Evolutionary conservation across 768 basidiomycete species (phyloP).

Genomic region (Xerocomellus chrysenteron): DNA sequence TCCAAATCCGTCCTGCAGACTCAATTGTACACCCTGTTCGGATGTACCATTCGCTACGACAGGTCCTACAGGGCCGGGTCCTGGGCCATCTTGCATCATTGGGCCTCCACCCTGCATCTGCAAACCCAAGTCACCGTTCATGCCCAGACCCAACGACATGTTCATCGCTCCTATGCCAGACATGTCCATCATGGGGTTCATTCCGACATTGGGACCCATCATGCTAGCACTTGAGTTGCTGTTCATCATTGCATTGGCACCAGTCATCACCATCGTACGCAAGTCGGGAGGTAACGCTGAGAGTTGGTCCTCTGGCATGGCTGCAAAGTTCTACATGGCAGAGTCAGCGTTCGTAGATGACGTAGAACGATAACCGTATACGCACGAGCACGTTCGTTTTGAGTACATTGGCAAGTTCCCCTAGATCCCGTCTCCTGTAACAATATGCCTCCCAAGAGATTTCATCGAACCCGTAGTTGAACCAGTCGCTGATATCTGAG

Average conservation of each 20-base stretch:
- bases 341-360: slow-evolving; percentile 4
- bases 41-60: slow-evolving; percentile 38
- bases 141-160: slow-evolving; percentile 56
- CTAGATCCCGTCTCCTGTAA: slow-evolving; percentile 76
- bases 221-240: slow-evolving; percentile 52
- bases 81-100: slow-evolving; percentile 56
- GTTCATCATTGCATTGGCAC: slow-evolving; percentile 75
- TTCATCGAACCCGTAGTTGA: slow-evolving; percentile 99
- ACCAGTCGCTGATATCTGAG: slow-evolving; percentile 94
- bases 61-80: slow-evolving; percentile 31
- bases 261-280: slow-evolving; percentile 85
- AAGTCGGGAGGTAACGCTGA: slow-evolving; percentile 76
- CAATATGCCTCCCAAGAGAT: slow-evolving; percentile 93
- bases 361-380: slow-evolving; percentile 8
- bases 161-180: slow-evolving; percentile 55
- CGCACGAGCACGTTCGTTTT: slow-evolving; percentile 82
- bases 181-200: slow-evolving; percentile 83
- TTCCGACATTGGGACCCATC: slow-evolving; percentile 50
- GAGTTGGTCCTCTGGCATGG: slow-evolving; percentile 80
- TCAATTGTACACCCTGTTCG: slow-evolving; percentile 40
- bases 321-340: slow-evolving; percentile 64
- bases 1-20: slow-evolving; percentile 42
- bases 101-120: slow-evolving; percentile 43
- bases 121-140: slow-evolving; percentile 69
- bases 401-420: slow-evolving; percentile 75